Conservation (phyloP, 257 asterid species). For the Linaria vulgaris region DNA sequence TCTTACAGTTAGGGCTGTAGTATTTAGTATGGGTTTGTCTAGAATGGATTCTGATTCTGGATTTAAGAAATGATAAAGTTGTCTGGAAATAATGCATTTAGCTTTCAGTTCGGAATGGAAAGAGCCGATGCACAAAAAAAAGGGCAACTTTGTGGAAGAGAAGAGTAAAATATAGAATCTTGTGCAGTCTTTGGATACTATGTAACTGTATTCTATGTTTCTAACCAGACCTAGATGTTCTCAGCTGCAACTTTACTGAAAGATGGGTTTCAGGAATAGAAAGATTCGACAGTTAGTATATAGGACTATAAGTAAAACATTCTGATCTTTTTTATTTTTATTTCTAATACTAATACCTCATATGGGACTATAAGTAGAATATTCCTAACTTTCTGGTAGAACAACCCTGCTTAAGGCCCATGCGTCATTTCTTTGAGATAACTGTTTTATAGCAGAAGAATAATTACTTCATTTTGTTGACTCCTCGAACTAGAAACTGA, state of each 20-base stretch:
- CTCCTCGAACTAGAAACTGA: conserved; percentile 10
- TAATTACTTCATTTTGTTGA: not conserved
- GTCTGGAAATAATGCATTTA: not conserved
- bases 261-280: not conserved
- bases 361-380: not conserved
- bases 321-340: too few species aligned
- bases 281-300: not conserved
- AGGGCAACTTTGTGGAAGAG: not conserved
- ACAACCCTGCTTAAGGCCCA: not conserved
- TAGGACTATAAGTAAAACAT: not conserved
- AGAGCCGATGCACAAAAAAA: not conserved
- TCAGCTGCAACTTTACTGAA: conserved; percentile 1
- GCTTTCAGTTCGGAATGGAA: not conserved
- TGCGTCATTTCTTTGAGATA: not conserved
- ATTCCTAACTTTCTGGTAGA: conserved; percentile 3
- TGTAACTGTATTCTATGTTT: not conserved
- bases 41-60: not conserved
- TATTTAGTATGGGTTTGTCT: not conserved
- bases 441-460: not conserved
- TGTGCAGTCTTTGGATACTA: not conserved
- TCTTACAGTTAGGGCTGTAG: not conserved
- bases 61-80: not conserved
- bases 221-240: not conserved
- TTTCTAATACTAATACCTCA: too few species aligned
- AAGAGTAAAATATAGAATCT: conserved; percentile 4